Conservation (phyloP, 306 rosid species). For the Alnus glutinosa region DNA sequence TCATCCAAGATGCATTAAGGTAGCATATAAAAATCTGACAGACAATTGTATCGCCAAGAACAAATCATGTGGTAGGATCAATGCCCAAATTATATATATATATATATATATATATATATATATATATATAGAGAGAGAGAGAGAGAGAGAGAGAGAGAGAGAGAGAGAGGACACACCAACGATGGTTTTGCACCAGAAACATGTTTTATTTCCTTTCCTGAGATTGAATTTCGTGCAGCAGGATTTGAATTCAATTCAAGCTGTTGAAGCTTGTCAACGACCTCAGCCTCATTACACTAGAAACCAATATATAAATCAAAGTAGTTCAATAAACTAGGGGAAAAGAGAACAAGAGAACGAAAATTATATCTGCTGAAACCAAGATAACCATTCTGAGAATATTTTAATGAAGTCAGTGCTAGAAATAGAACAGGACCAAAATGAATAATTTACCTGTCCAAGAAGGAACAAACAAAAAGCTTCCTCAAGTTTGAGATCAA, state of each 20-base stretch:
- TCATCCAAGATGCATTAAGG: neutral
- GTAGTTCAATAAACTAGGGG: constrained; percentile 5
- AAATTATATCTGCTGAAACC: constrained; percentile 33
- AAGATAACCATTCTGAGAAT: constrained; percentile 22
- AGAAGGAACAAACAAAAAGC: constrained; percentile 78
- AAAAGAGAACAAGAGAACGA: constrained; percentile 11
- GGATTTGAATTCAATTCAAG: constrained; percentile 61
- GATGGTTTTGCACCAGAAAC: constrained; percentile 56
- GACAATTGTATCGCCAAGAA: neutral
- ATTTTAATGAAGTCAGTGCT: constrained; percentile 21
- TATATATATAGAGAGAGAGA: no score
- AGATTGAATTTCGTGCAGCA: constrained; percentile 46
- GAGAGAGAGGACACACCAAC: constrained; percentile 53
- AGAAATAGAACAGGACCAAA: constrained; percentile 20
- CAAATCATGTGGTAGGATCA: neutral
- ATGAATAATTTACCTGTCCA: constrained; percentile 57
- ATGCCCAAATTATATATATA: neutral
- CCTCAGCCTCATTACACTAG: constrained; percentile 75
- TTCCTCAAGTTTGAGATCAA: constrained; percentile 87
- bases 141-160: neutral
- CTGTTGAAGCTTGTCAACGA: constrained; percentile 78
- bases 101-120: no score
- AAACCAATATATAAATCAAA: constrained; percentile 23
- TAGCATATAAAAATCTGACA: neutral
- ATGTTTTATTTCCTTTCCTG: constrained; percentile 68